Base-by-base conservation (phyloP, 805 yeast species). In the Debaryomyces prosopidis region DNA sequence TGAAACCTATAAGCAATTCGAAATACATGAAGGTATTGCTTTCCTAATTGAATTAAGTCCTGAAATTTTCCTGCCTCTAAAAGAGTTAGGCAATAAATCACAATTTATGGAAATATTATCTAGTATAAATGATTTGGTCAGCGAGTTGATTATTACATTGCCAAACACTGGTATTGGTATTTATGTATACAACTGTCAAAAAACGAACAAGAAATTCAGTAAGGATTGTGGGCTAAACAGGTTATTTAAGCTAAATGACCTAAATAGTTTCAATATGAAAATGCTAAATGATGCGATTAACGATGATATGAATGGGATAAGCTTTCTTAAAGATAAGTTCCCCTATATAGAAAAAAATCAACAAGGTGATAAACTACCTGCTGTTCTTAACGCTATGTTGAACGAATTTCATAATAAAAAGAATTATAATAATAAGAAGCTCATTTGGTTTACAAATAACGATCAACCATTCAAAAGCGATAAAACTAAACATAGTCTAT, bases 81-180 rank as follows among this genome's bases (percentile, higher is more conserved):
- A 53, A 3, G 71, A 69, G 14, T 58, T 75, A n/a, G 51, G 63
- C 3, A 67, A 64, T 18, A 67, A 67, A 39, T 57, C 72, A n/a
- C 80, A 77, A 50, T 54, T 84, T 6, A 53, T 67, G 27, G 80
- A 76, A 48, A 80, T 85, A 8, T 57, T 91, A 14, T 71, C 72
- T 11, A 75, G 86, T 1, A 69, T 87, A 5, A 69, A 76, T 42
- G 81, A 79, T n/a, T 66, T 89, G 30, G 77, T 89, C 66, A 72
- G 84, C 3, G 84, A 81, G 40, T 68, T 88, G 46, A 80, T 86
- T 1, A 80, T 86, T 28, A 74, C 85, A 0, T 64, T 80, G 32
- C 88, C 90, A 1, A 71, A 73, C 37, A 85, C 92, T 1, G 91
- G 89, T 0, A 69, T 89, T 19, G 97, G 96, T 0, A 78, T 90